phyloP scores from a whole-genome alignment of 306 rosid genomes.

The Fagus crenata region DNA sequence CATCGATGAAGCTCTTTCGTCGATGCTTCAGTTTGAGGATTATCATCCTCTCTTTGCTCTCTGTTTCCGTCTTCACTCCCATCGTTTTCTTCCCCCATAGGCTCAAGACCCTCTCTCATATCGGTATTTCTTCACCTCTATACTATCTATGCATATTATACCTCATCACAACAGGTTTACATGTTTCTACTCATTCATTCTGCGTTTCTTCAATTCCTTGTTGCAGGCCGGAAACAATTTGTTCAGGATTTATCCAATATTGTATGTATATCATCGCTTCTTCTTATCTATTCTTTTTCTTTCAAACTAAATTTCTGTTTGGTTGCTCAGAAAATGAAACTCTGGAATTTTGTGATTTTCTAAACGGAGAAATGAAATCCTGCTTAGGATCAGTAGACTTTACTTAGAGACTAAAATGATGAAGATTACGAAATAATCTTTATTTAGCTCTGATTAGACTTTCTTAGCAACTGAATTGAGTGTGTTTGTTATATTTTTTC shows the following conservation, averaged over 20 bases:
- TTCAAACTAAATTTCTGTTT: constrained; percentile 15
- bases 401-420: constrained; percentile 7
- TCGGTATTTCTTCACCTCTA: constrained; percentile 41
- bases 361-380: constrained; percentile 18
- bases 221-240: constrained; percentile 67
- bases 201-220: constrained; percentile 21
- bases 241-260: constrained; percentile 63
- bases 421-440: background rate
- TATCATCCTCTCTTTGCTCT: constrained; percentile 81
- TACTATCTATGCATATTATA: background rate
- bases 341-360: background rate
- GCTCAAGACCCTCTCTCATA: constrained; percentile 44
- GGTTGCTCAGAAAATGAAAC: constrained; percentile 20
- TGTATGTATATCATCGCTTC: constrained; percentile 56
- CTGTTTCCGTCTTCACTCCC: constrained; percentile 81
- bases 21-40: constrained; percentile 94
- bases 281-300: background rate
- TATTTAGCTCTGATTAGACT: background rate
- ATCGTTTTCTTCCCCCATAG: constrained; percentile 58
- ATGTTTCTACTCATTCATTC: constrained; percentile 17
- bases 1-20: constrained; percentile 70
- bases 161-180: background rate
- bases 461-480: constrained; percentile 23
- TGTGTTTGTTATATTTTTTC: constrained; percentile 11
- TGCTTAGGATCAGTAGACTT: background rate